Evolutionary conservation across 805 yeast species (phyloP).

Genomic region (Ogataea paraovalis): DNA sequence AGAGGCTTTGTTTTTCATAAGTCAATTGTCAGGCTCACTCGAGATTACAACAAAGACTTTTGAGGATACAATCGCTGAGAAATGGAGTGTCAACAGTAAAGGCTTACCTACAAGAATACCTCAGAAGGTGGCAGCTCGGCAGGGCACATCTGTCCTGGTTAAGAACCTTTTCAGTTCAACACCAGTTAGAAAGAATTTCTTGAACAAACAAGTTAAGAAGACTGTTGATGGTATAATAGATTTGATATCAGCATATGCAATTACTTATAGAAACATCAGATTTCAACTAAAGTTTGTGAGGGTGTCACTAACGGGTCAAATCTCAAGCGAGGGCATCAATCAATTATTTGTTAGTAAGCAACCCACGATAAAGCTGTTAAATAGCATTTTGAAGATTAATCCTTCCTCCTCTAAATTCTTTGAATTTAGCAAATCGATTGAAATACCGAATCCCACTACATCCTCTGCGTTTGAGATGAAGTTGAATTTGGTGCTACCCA

Average conservation of each 20-base stretch:
- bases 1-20: constrained; percentile 41
- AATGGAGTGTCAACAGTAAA: constrained; percentile 32
- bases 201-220: constrained; percentile 24
- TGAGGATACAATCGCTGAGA: constrained; percentile 30
- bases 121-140: constrained; percentile 23
- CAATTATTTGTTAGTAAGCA: constrained; percentile 11
- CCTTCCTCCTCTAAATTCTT: constrained; percentile 12
- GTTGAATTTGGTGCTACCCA: constrained; percentile 30
- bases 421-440: constrained; percentile 8
- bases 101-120: constrained; percentile 25
- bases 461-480: constrained; percentile 1
- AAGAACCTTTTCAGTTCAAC: constrained; percentile 30
- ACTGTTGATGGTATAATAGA: constrained; percentile 22
- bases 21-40: constrained; percentile 29
- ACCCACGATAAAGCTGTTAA: constrained; percentile 10
- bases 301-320: constrained; percentile 12
- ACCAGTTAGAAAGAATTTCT: constrained; percentile 33
- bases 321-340: constrained; percentile 8
- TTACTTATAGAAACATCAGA: constrained; percentile 28
- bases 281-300: constrained; percentile 27
- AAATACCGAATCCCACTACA: background rate
- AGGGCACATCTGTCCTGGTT: constrained; percentile 36
- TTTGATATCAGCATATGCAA: constrained; percentile 30
- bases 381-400: constrained; percentile 16
- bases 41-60: constrained; percentile 30